Base-by-base conservation (phyloP, 2,329 filamentous ascomycete species). In the Aspergillus novoparasiticus region DNA sequence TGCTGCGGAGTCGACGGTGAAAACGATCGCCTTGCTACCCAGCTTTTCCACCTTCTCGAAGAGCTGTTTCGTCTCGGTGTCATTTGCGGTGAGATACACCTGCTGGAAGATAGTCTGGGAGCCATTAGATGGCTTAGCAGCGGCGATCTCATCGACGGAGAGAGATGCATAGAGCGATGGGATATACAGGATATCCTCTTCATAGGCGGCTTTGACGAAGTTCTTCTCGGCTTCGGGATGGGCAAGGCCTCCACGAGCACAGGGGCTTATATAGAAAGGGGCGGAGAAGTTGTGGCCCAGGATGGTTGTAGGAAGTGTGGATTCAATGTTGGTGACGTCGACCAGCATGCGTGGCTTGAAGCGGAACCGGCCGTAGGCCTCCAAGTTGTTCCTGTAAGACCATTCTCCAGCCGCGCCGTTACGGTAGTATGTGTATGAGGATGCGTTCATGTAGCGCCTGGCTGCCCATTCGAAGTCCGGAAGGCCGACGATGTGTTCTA, bases 1-100 rank as follows among this genome's bases (percentile, higher is more conserved):
- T 1, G 95, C 91, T 0, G 94, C 91, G 0, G 93, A 93, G 76
- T 98, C 94, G 26, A 97, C 87, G 0, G 94, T 97, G 58, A 97
- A 82, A 65, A 89, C 89, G 68, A 98, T 85, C 76, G 93, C 96
- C 75, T 94, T 95, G 81, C 90, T 90, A 65, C 83, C 83, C 56
- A 93, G 83, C 67, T 84, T 84, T 74, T 90, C 87, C 76, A 97
- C 90, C 3, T 54, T 28, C 11, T 59, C 23, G 45, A 64, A 62
- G 3, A 64, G 16, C 30, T 57, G 30, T 43, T 64, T 30, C 16
- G 62, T 64, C 36, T 48, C 55, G 16, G 62, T 64, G 19, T 62
- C 59, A 45, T 64, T 64, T n/a, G 32, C 48, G 21, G 32, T 41
- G 11, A 64, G 62, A 8, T 64, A 62, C 6, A 61, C 59, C 26